These are phyloP conservation scores for Chlorophyllum brunneum DNA, from an alignment of 768 basidiomycete genomes.

Conservation along the genomic window DNA sequence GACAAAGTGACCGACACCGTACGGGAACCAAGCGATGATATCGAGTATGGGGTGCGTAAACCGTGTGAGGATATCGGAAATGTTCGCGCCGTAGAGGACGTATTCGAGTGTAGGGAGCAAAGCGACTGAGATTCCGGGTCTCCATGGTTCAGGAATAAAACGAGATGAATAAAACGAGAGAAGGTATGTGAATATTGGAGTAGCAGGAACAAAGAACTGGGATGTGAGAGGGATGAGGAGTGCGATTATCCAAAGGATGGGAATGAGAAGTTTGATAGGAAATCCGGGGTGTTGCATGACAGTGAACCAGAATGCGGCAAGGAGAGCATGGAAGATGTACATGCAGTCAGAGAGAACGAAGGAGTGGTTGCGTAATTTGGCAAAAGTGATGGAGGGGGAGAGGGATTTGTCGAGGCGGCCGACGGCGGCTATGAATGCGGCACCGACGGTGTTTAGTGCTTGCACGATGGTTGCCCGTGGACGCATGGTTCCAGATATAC, in stretches of 20 bases:
- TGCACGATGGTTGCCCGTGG: not conserved
- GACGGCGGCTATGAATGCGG: conserved; percentile 59
- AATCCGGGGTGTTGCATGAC: conserved; percentile 70
- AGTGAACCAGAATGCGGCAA: conserved; percentile 66
- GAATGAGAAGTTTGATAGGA: conserved; percentile 75
- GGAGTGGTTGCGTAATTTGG: conserved; percentile 51
- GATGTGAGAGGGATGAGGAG: conserved; percentile 82
- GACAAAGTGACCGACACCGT: conserved; percentile 90
- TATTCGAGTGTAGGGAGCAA: conserved; percentile 93
- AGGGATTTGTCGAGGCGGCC: conserved; percentile 73
- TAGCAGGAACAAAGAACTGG: conserved; percentile 88
- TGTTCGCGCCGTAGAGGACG: conserved; percentile 95
- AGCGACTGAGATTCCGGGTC: conserved; percentile 87
- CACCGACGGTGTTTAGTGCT: conserved; percentile 13
- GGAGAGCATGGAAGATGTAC: conserved; percentile 61
- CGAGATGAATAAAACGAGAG: conserved; percentile 83
- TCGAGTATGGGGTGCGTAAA: conserved; percentile 92
- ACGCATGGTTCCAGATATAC: conserved; percentile 5
- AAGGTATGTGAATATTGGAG: conserved; percentile 83
- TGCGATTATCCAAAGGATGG: conserved; percentile 60
- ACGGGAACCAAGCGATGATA: conserved; percentile 93
- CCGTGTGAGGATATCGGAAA: conserved; percentile 93
- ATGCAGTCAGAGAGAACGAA: conserved; percentile 55
- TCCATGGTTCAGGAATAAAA: conserved; percentile 72
- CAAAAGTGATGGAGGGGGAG: conserved; percentile 63